phyloP scores from a whole-genome alignment of 192 early-diverging fungal species.

The Entophlyctis luteolus region DNA sequence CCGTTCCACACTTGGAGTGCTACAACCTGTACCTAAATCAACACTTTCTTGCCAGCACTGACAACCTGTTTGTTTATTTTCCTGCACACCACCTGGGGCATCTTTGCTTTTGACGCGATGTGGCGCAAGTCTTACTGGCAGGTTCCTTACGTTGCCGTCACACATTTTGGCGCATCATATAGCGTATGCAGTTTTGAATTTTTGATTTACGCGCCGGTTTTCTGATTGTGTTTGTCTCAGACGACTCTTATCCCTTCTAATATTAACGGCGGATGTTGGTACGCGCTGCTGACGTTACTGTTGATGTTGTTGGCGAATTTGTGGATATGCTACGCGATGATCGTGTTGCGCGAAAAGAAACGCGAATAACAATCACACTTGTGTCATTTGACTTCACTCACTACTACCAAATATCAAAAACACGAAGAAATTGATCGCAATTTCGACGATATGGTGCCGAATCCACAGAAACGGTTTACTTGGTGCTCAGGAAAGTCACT shows the following conservation, averaged over 20 bases:
- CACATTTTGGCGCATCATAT: conserved; percentile 69
- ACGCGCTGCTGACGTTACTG: conserved; percentile 15
- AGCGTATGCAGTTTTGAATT: conserved; percentile 38
- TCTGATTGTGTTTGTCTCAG: conserved; percentile 20
- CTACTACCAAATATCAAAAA: too few species aligned
- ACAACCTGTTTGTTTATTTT: conserved; percentile 68
- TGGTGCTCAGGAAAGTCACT: conserved; percentile 45
- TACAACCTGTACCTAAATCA: too few species aligned
- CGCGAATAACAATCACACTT: conserved; percentile 1
- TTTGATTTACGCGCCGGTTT: neutral
- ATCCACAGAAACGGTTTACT: conserved; percentile 9
- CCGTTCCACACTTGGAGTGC: neutral
- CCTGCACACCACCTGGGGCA: conserved; percentile 70
- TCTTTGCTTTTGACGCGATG: conserved; percentile 71
- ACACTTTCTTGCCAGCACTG: too few species aligned
- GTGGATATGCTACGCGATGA: conserved; percentile 5
- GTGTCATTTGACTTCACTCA: too few species aligned
- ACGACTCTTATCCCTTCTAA: conserved; percentile 45
- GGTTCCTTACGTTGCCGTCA: conserved; percentile 48
- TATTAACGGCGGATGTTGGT: conserved; percentile 39
- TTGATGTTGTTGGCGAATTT: neutral
- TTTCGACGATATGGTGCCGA: too few species aligned
- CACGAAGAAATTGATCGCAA: neutral
- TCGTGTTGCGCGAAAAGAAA: conserved; percentile 10
- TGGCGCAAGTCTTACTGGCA: conserved; percentile 40